phyloP scores from a whole-genome alignment of 2,329 filamentous ascomycete genomes.

The Aurifilum marmelostoma region DNA sequence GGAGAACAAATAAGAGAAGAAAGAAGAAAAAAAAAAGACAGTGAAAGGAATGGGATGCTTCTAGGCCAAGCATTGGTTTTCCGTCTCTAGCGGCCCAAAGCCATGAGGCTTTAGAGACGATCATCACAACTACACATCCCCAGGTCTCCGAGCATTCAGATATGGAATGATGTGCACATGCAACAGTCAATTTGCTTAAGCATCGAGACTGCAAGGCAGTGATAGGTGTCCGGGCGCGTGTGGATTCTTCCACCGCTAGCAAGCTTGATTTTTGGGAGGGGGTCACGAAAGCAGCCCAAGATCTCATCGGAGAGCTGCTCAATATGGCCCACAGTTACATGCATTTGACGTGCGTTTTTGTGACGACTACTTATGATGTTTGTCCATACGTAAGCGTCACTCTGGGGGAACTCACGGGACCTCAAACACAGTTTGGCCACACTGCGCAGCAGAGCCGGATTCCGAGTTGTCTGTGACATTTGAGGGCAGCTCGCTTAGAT shows the following conservation, averaged over 20 bases:
- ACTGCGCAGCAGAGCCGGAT: neutral
- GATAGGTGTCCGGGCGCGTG: neutral
- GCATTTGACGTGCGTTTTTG: neutral
- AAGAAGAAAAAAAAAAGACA: too few relatives aligned
- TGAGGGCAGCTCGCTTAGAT: neutral
- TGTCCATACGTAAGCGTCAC: neutral
- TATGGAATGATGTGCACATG: neutral
- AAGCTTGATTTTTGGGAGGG: neutral
- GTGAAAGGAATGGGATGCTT: too few relatives aligned
- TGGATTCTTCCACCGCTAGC: conserved; percentile 6
- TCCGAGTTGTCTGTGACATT: neutral
- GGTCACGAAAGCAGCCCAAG: neutral
- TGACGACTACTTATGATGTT: neutral
- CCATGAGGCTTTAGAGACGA: neutral
- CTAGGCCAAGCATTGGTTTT: neutral
- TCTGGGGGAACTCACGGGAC: neutral
- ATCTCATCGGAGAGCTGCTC: neutral
- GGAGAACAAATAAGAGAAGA: neutral
- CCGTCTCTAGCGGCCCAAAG: neutral
- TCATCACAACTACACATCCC: neutral
- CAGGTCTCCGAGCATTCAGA: neutral
- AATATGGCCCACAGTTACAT: neutral
- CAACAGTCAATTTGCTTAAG: neutral
- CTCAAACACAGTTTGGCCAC: neutral
- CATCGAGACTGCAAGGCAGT: neutral